A percentile compares a stretch with the other conserved stretches of the same genome.
Evolutionary conservation across 306 rosid genomes (phyloP).

Genomic region (Senna tora): DNA sequence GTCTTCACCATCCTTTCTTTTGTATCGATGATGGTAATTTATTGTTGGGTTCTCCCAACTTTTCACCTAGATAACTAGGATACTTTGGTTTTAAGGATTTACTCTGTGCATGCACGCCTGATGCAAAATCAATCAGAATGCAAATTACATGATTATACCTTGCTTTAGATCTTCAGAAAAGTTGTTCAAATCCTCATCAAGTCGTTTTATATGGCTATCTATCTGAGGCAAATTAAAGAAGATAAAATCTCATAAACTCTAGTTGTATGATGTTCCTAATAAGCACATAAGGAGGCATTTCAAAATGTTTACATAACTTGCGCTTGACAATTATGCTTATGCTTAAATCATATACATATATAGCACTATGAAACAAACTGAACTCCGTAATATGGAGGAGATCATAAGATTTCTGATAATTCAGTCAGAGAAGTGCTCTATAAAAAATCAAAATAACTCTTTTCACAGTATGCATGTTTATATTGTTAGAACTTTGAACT

Average conservation of each 20-base stretch:
- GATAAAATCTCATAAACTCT: conserved; percentile 35
- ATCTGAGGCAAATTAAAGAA: conserved; percentile 63
- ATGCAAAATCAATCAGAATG: conserved; percentile 32
- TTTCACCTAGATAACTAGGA: conserved; percentile 1
- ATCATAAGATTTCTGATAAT: neutral
- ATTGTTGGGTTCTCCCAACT: neutral
- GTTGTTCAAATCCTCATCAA: conserved; percentile 90
- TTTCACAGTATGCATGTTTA: neutral
- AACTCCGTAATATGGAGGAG: neutral
- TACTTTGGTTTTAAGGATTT: conserved; percentile 13
- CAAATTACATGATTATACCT: conserved; percentile 55
- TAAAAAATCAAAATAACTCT: conserved; percentile 26
- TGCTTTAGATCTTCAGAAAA: conserved; percentile 96
- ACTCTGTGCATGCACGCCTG: conserved; percentile 26
- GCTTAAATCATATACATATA: neutral
- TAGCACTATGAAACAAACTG: neutral
- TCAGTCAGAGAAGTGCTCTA: neutral
- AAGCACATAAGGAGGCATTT: conserved; percentile 27
- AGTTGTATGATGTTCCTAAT: conserved; percentile 22
- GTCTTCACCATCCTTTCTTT: conserved; percentile 21
- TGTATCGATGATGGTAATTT: neutral
- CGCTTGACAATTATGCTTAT: neutral
- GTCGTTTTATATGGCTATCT: conserved; percentile 93
- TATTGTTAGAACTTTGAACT: conserved; percentile 16
- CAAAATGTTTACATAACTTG: conserved; percentile 16